Conservation (phyloP, 1,284 basidiomycete genomes). For the Sphagnurus paluster region DNA sequence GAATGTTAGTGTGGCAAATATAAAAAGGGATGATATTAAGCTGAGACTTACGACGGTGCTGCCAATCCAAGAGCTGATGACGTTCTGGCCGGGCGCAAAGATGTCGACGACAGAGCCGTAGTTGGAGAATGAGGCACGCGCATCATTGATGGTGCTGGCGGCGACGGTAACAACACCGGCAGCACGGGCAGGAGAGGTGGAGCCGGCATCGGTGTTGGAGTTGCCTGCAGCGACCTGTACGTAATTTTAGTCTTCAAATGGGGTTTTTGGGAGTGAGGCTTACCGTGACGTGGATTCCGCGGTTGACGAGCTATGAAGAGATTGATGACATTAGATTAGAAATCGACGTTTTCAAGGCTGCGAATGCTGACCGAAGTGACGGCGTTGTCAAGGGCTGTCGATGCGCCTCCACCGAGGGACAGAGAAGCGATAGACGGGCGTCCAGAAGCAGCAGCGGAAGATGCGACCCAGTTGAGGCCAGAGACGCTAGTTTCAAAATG, state of each 20-base stretch:
- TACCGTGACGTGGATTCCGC: constrained; percentile 30
- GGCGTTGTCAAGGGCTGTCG: constrained; percentile 63
- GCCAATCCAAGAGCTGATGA: constrained; percentile 32
- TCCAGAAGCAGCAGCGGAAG: background rate
- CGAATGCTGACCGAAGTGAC: constrained; percentile 27
- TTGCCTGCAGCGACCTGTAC: constrained; percentile 32
- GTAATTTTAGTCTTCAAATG: background rate
- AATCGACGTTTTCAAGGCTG: no score
- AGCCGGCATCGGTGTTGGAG: constrained; percentile 31
- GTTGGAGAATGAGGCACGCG: constrained; percentile 33
- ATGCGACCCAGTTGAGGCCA: background rate
- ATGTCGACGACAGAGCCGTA: constrained; percentile 35
- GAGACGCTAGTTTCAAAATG: constrained; percentile 1
- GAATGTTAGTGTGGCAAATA: constrained; percentile 59
- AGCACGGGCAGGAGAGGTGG: constrained; percentile 32
- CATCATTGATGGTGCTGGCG: constrained; percentile 56
- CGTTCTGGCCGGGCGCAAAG: constrained; percentile 33
- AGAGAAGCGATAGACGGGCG: constrained; percentile 1
- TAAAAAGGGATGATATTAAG: constrained; percentile 29
- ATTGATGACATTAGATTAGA: background rate
- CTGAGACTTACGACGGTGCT: constrained; percentile 27
- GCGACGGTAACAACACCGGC: constrained; percentile 66
- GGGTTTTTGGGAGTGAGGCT: background rate
- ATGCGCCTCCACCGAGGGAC: constrained; percentile 27
- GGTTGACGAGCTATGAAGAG: constrained; percentile 12